Base-by-base conservation (phyloP, 108 stramenopile genomes). In the Pseudonitzschia pungens region DNA sequence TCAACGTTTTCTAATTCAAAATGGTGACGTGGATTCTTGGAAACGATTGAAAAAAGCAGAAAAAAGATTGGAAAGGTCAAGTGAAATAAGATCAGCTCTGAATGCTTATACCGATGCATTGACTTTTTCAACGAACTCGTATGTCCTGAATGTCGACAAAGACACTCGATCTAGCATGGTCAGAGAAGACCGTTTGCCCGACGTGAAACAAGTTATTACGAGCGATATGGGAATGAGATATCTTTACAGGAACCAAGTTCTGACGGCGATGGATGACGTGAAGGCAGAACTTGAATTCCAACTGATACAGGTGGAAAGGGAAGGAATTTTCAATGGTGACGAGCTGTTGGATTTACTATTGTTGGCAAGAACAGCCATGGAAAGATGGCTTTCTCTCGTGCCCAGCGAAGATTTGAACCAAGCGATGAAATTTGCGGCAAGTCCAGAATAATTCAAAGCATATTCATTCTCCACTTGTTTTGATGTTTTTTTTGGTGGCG, bases 21-120 rank as follows among this genome's bases (percentile, higher is more conserved):
- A 60, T 40, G 86, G 86, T 36, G 86, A 87, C 42, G 81, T 87
- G 31, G 74, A 77, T 44, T 42, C 86, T 1, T 87, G 86, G 86
- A 87, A 81, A 67, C 76, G 82, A 12, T 63, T 87, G 41, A 83
- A 87, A 55, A 41, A 73, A 43, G 58, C 80, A 53, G 83, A 84
- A 69, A 74, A 65, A 63, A 20, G 41, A 44, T 45, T 58, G 62
- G 83, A 86, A 65, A 29, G 71, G 15, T 48, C 58, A 0, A 77
- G 77, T 45, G 76, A 75, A 48, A 72, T 83, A 4, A 77, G 86
- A n/a, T 80, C 86, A 8, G 86, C 86, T 21, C 52, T 86, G 29
- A 86, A 86, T 75, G 64, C 75, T 14, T 86, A 89, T 68, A 86
- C 86, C 27, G 71, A 78, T 51, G 77, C 77, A 36, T 67, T 89